phyloP scores from a whole-genome alignment of 805 yeast species.

The Maudiozyma bulderi region DNA sequence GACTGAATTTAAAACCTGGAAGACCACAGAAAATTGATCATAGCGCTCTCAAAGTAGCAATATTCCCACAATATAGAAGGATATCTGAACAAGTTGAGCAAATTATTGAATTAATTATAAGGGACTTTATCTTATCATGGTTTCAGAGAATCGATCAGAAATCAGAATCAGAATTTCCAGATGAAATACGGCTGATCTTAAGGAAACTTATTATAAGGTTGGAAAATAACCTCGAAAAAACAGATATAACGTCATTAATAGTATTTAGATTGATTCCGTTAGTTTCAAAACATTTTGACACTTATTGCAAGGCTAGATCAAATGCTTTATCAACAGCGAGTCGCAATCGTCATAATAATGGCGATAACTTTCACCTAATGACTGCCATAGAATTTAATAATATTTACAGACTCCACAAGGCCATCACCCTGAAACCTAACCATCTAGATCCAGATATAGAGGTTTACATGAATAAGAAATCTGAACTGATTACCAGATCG shows the following conservation, averaged over 20 bases:
- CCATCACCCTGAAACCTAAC: conserved; percentile 32
- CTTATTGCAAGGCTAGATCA: conserved; percentile 37
- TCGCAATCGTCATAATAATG: conserved; percentile 25
- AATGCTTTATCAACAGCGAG: conserved; percentile 14
- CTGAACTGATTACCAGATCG: conserved; percentile 35
- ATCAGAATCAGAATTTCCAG: conserved; percentile 28
- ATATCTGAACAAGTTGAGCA: conserved; percentile 36
- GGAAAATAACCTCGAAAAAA: conserved; percentile 31
- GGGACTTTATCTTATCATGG: conserved; percentile 52
- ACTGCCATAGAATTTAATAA: conserved; percentile 33
- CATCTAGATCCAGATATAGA: conserved; percentile 37
- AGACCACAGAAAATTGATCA: not conserved
- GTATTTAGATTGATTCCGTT: conserved; percentile 55
- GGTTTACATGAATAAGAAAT: conserved; percentile 37
- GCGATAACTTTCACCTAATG: conserved; percentile 31
- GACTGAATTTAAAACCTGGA: not conserved
- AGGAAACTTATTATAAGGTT: conserved; percentile 35
- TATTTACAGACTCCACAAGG: conserved; percentile 45
- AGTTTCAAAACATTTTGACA: conserved; percentile 51
- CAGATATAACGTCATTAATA: conserved; percentile 49
- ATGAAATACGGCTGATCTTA: conserved; percentile 36
- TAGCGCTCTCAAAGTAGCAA: not conserved
- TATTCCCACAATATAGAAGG: conserved; percentile 8
- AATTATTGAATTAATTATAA: conserved; percentile 37
- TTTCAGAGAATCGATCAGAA: conserved; percentile 34